These are phyloP conservation scores for Dichotomocladium elegans DNA, from an alignment of 371 early-diverging fungal species.

Conservation along the genomic window DNA sequence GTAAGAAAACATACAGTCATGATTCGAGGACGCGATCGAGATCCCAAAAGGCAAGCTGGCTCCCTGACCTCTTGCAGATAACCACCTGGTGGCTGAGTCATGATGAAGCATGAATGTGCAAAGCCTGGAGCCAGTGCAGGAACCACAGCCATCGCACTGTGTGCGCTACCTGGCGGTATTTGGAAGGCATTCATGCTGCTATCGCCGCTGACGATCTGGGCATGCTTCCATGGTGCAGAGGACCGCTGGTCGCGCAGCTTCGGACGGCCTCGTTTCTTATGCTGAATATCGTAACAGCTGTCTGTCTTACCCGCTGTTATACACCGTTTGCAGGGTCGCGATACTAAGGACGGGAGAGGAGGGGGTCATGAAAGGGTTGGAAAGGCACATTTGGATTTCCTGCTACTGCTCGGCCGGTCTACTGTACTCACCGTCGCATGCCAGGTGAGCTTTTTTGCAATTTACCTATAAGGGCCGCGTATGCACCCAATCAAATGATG, in stretches of 20 bases:
- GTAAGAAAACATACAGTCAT: not conserved
- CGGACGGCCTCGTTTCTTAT: slow-evolving; percentile 80
- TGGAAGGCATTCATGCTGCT: not conserved
- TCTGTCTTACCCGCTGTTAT: slow-evolving; percentile 67
- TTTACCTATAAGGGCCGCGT: slow-evolving; percentile 12
- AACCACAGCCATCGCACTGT: not conserved
- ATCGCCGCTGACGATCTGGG: not conserved
- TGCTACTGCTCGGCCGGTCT: too few species aligned
- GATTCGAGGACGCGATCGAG: not conserved
- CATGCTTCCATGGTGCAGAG: not conserved
- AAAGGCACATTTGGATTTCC: not conserved
- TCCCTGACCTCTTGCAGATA: not conserved
- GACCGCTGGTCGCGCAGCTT: slow-evolving; percentile 56
- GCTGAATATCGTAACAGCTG: slow-evolving; percentile 76
- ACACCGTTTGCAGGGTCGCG: slow-evolving; percentile 76
- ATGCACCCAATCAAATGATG: not conserved
- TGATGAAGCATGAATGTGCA: slow-evolving; percentile 5
- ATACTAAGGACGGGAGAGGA: slow-evolving; percentile 31
- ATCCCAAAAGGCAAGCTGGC: too few species aligned
- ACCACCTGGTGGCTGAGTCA: slow-evolving; percentile 13
- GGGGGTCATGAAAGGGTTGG: not conserved
- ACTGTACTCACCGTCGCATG: slow-evolving; percentile 30
- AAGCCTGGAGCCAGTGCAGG: slow-evolving; percentile 6
- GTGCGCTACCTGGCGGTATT: not conserved
- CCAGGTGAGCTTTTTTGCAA: slow-evolving; percentile 28